phyloP scores from a whole-genome alignment of 2,329 filamentous ascomycete species.

The Bisporella sp. region DNA sequence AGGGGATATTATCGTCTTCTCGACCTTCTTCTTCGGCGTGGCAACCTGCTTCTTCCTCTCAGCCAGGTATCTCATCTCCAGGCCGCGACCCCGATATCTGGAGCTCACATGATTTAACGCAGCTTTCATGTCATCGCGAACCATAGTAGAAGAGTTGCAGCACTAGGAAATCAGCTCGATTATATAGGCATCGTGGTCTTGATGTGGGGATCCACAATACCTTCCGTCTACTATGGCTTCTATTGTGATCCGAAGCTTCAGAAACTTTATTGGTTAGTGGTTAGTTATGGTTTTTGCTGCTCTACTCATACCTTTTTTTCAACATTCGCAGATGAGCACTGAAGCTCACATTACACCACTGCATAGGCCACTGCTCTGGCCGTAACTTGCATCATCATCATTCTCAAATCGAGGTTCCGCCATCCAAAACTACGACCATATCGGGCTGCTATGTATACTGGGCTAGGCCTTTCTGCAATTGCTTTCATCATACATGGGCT shows the following conservation, averaged over 20 bases:
- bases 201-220: conserved; percentile 32
- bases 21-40: conserved; percentile 31
- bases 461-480: conserved; percentile 19
- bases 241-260: conserved; percentile 31
- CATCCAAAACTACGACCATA: conserved; percentile 14
- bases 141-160: conserved; percentile 28
- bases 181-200: conserved; percentile 32
- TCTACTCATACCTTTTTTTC: too few species aligned
- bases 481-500: conserved; percentile 21
- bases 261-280: conserved; percentile 30
- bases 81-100: too few species aligned
- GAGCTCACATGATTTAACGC: too few species aligned
- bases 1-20: conserved; percentile 31
- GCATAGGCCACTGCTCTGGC: conserved; percentile 23
- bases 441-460: conserved; percentile 17
- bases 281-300: conserved; percentile 6
- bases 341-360: too few species aligned
- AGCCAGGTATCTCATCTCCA: conserved; percentile 6
- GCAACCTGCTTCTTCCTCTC: conserved; percentile 32
- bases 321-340: too few species aligned
- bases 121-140: conserved; percentile 30
- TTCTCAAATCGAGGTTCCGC: conserved; percentile 15
- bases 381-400: conserved; percentile 27
- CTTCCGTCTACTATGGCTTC: conserved; percentile 35
- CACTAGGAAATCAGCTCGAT: conserved; percentile 31